Evolutionary conservation across 1,139 yeast species (phyloP), one percentile per base, ranked within the genome.

Genomic region (Saccharomyces pastorianus): DNA sequence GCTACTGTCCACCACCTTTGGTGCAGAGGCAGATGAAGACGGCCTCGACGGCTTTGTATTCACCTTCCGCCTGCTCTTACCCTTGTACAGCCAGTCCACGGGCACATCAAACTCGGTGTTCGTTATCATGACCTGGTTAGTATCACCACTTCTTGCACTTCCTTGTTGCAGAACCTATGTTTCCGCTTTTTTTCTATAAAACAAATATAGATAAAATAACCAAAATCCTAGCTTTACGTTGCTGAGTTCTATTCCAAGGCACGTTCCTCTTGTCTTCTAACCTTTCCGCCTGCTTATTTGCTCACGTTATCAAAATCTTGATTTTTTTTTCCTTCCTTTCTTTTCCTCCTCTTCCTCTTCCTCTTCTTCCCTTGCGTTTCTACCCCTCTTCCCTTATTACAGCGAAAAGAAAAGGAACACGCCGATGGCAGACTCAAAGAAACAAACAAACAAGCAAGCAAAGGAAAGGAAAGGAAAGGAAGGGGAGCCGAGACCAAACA

Each of bases 41-140:
- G 47, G 29, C 29, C 26, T 41, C 46, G 48, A 32, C 32, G 47
- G 20, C 48, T 41, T 28, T 1, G 51, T 38, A 47, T 46, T 49
- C 44, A 42, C 26, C 44, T 53, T 55, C 4, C 41, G 25, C 44
- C 47, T 56, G 14, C 56, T 56, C 49, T 61, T 62, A 3, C 66
- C 65, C 53, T 61, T 66, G 56, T 68, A 68, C 46, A 68, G 55
- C 71, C 71, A 68, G 48, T 66, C 71, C 8, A 63, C 65, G 8
- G 67, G 66, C 29, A 68, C 64, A 56, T 68, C 71, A 28, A 65
- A 59, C 46, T 64, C 68, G 5, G 55, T 52, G 29, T 55, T 46
- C 25, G 32, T 49, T 8, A 31, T 25, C 25, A 46, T 47, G 7
- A 28, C 25, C 32, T 23, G 8, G 32, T 5, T 27, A 47, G 13